Conservation (phyloP, 2,329 filamentous ascomycete species). For the Cytospora mali region DNA sequence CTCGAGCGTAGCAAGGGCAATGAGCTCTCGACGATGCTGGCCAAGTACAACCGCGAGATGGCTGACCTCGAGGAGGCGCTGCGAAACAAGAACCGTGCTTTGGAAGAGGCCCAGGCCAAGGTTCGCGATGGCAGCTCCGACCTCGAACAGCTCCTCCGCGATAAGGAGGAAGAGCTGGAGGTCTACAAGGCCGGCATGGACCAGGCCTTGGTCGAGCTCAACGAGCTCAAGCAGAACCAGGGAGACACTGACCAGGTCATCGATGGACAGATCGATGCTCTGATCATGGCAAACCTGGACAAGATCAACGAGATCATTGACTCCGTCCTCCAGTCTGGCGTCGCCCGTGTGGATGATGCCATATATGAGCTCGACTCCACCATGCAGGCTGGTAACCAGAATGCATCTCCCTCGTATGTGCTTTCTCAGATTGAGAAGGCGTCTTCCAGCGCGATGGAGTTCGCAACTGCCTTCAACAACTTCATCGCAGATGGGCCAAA, state of each 20-base stretch:
- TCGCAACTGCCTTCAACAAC: conserved; percentile 97
- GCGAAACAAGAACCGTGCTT: conserved; percentile 79
- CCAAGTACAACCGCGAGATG: conserved; percentile 97
- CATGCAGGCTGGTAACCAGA: conserved; percentile 99
- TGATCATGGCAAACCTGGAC: conserved; percentile 81
- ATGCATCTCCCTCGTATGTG: conserved; percentile 91
- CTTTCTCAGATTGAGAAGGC: conserved; percentile 97
- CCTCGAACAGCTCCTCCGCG: conserved; percentile 79
- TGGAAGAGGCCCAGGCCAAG: conserved; percentile 82
- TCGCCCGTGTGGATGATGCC: conserved; percentile 92
- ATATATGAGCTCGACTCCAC: conserved; percentile 96
- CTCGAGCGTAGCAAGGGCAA: conserved; percentile 91
- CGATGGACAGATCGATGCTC: conserved; percentile 87
- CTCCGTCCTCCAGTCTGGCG: conserved; percentile 89
- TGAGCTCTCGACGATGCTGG: conserved; percentile 90
- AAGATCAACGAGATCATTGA: conserved; percentile 99
- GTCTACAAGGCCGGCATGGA: conserved; percentile 99
- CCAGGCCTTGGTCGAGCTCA: conserved; percentile 88
- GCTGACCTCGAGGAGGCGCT: conserved; percentile 93
- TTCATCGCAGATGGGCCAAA: conserved; percentile 97
- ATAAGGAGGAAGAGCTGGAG: conserved; percentile 97
- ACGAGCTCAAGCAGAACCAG: conserved; percentile 78
- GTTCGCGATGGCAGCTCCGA: conserved; percentile 81
- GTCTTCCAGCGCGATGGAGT: conserved; percentile 91
- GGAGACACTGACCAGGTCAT: conserved; percentile 77